Evolutionary conservation across 2,329 filamentous ascomycete species (phyloP).

Genomic region (Colletotrichum aenigma): DNA sequence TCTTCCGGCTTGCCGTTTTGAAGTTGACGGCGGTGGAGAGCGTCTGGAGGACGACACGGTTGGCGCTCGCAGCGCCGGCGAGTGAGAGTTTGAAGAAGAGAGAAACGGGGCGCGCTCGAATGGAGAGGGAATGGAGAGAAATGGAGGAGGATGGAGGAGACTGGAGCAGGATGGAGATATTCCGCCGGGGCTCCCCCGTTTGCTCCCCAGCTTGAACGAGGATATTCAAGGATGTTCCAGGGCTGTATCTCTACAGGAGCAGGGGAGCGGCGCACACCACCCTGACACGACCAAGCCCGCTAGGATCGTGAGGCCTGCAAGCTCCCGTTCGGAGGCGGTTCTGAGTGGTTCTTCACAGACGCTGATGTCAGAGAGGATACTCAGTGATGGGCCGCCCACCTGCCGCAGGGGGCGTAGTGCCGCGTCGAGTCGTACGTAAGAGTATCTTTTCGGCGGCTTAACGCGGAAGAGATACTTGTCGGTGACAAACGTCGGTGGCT

Average conservation of each 20-base stretch:
- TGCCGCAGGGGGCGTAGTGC: neutral
- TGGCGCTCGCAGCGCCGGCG: conserved; percentile 4
- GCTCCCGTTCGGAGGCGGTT: conserved; percentile 4
- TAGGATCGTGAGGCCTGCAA: conserved; percentile 16
- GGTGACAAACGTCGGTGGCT: neutral
- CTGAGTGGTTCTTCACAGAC: neutral
- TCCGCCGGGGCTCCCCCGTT: neutral
- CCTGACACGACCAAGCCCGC: conserved; percentile 17
- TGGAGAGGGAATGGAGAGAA: neutral
- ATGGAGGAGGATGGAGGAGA: neutral
- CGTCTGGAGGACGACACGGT: neutral
- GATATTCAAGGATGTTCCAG: neutral
- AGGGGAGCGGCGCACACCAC: neutral
- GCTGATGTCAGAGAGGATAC: conserved; percentile 16
- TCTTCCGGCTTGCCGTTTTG: conserved; percentile 19
- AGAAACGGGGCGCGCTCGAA: neutral
- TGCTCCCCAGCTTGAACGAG: neutral
- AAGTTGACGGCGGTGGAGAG: conserved; percentile 9
- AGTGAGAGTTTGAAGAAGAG: conserved; percentile 1
- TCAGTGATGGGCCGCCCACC: conserved; percentile 11
- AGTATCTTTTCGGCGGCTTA: conserved; percentile 2
- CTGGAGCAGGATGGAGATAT: conserved; percentile 10
- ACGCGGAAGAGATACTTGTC: neutral
- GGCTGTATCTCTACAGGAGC: neutral
- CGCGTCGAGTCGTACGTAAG: conserved; percentile 12